Conservation (phyloP, 345 rosid genomes). For the Carallia brachiata region DNA sequence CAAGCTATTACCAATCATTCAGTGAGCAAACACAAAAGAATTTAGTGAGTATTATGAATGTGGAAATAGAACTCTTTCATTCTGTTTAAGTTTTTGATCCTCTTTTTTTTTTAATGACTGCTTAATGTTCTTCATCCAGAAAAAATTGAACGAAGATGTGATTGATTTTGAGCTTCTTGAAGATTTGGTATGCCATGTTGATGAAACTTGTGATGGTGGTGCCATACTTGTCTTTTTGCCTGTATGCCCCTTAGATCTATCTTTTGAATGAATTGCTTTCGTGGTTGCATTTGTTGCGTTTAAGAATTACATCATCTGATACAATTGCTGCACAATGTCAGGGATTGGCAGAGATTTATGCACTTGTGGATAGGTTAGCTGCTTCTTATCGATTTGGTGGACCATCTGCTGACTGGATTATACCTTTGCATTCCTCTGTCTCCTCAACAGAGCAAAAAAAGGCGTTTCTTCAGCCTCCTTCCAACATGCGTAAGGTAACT, state of each 20-base stretch:
- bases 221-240: conserved; percentile 87
- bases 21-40: conserved; percentile 66
- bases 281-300: not conserved
- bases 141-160: conserved; percentile 73
- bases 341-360: conserved; percentile 79
- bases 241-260: conserved; percentile 40
- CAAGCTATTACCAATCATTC: conserved; percentile 58
- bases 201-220: conserved; percentile 73
- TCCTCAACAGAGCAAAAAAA: conserved; percentile 71
- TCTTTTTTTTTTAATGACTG: conserved; percentile 4
- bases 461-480: conserved; percentile 75
- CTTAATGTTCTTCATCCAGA: conserved; percentile 42
- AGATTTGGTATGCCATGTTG: conserved; percentile 80
- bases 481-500: conserved; percentile 68
- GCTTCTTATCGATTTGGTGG: conserved; percentile 88
- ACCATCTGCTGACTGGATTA: conserved; percentile 73
- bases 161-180: conserved; percentile 91
- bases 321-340: conserved; percentile 26
- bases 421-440: conserved; percentile 85
- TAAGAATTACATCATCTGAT: conserved; percentile 10
- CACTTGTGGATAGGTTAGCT: conserved; percentile 66
- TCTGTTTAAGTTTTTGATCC: conserved; percentile 5
- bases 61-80: conserved; percentile 7
- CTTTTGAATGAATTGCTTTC: conserved; percentile 8
- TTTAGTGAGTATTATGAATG: conserved; percentile 47